These are phyloP conservation scores for Hymenoscyphus repandus DNA, from an alignment of 2,329 filamentous ascomycete species.

Conservation along the genomic window DNA sequence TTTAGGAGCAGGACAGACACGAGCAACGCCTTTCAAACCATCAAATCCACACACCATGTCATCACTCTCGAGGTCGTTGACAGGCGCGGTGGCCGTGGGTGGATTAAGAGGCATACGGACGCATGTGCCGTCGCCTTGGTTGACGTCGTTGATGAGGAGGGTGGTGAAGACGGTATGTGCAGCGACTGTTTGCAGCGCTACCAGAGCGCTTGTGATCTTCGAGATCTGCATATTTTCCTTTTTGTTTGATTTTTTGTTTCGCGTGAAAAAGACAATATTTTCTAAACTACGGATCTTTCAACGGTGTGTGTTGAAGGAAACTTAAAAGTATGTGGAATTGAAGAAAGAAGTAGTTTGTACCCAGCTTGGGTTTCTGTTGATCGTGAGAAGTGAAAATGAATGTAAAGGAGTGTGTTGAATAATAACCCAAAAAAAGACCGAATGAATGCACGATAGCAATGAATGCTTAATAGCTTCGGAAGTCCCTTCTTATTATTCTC, in stretches of 20 bases:
- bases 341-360: not conserved
- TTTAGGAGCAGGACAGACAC: constrained; percentile 36
- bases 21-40: constrained; percentile 43
- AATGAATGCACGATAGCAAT: too few species aligned
- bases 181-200: constrained; percentile 27
- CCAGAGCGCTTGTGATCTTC: constrained; percentile 14
- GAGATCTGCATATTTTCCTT: constrained; percentile 1
- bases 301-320: not conserved
- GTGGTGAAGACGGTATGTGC: constrained; percentile 62
- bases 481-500: not conserved
- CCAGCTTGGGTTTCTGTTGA: too few species aligned
- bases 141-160: constrained; percentile 54
- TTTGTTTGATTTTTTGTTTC: not conserved
- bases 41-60: constrained; percentile 67
- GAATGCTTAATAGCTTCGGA: too few species aligned
- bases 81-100: constrained; percentile 49
- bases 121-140: constrained; percentile 67
- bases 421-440: too few species aligned
- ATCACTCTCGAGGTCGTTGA: constrained; percentile 49
- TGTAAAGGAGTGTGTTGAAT: too few species aligned
- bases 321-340: not conserved
- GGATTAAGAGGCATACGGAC: constrained; percentile 59
- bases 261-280: not conserved
- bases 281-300: not conserved
- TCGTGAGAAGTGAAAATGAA: too few species aligned